Evolutionary conservation across 352 stramenopile species (phyloP), one percentile per base, ranked within the genome.

Genomic region (Globisporangium middletonii): DNA sequence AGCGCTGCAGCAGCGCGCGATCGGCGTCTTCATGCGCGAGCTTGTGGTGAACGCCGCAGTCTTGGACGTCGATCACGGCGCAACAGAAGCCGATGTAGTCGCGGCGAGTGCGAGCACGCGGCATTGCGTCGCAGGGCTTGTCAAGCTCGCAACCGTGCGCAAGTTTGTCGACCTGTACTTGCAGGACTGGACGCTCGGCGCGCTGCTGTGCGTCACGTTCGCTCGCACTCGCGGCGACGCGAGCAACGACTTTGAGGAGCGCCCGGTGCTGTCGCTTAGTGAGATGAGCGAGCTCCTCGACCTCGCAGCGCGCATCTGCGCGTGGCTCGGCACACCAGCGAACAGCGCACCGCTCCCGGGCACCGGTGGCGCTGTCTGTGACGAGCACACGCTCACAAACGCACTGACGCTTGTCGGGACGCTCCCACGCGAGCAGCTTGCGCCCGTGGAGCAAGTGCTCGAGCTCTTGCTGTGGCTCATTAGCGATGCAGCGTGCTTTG

Each of bases 121-220:
- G 1, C 67, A 72, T 43, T 77, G 70, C 27, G 54, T 83, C 26
- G 42, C 64, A 18, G 71, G 72, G 2, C 50, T 86, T 1, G 47
- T 64, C 6, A 80, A 75, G n/a, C 67, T 85, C 28, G 62, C 72
- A 23, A 48, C 60, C 0, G 67, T 51, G 23, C 64, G 55, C n/a
- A 67, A 70, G 7, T 89, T 89, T 57, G 68, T 72, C 5, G 71
- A 81, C 18, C 46, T 87, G 43, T 89, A 74, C 38, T 59, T 80
- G 57, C 49, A 66, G 9, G 67, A 71, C 3, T 86, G 77, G 79
- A 62, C 73, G 28, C 50, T 86, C 16, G 78, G 82, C 28, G 64
- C 65, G 1, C 50, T 89, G 6, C 42, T 89, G 9, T 45, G 45
- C 0, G 57, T 83, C 7, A 62, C 65, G 12, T 84, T 89, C 19